Conservation (phyloP, 805 yeast genomes). For the Candida berthetii region DNA sequence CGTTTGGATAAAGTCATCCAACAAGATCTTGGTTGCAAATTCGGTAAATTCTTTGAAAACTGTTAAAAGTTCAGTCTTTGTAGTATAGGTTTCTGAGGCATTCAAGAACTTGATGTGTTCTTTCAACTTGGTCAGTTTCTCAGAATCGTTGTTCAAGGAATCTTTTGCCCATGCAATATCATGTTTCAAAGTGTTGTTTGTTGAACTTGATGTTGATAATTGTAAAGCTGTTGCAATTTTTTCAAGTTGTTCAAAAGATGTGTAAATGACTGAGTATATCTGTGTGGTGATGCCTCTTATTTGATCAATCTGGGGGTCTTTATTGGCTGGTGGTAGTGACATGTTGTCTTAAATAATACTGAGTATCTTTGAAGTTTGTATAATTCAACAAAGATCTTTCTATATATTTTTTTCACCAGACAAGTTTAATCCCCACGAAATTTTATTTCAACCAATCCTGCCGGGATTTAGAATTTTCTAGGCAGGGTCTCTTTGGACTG, state of each 20-base stretch:
- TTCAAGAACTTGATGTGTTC: slow-evolving; percentile 10
- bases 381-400: too few species aligned
- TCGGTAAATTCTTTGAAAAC: slow-evolving; percentile 12
- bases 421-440: too few species aligned
- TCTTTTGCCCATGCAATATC: slow-evolving; percentile 15
- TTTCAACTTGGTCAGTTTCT: slow-evolving; percentile 6
- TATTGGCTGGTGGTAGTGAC: slow-evolving; percentile 12
- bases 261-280: slow-evolving; percentile 8
- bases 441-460: too few species aligned
- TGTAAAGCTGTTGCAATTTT: slow-evolving; percentile 2
- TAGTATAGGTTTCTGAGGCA: slow-evolving; percentile 15
- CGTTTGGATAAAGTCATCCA: slow-evolving; percentile 11
- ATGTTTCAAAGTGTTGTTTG: slow-evolving; percentile 4
- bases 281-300: slow-evolving; percentile 4
- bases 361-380: too few species aligned
- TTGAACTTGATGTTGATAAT: background rate
- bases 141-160: slow-evolving; percentile 6
- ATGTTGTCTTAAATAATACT: slow-evolving; percentile 1
- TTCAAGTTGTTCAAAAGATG: slow-evolving; percentile 7
- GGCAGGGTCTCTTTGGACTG: too few species aligned
- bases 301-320: slow-evolving; percentile 6
- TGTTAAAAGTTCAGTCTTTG: slow-evolving; percentile 9
- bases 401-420: too few species aligned
- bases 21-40: slow-evolving; percentile 6
- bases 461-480: too few species aligned